These are phyloP conservation scores for Ogataea paradorogensis DNA, from an alignment of 805 yeast genomes.

Conservation along the genomic window DNA sequence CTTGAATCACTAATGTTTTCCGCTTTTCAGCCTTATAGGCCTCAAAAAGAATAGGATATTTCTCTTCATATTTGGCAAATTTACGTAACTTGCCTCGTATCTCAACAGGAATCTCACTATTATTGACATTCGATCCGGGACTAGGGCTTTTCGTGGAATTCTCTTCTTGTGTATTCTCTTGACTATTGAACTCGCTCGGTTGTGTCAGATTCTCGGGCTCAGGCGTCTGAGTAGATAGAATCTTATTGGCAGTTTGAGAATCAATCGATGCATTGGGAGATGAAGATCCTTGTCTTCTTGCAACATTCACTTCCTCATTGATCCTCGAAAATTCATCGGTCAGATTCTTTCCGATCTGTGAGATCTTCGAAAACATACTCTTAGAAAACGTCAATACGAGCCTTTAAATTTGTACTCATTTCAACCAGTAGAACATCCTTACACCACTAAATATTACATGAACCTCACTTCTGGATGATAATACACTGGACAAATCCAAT, in stretches of 20 bases:
- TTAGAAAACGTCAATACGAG: background rate
- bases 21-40: slow-evolving; percentile 83
- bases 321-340: slow-evolving; percentile 52
- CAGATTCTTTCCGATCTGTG: slow-evolving; percentile 62
- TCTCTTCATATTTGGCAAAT: slow-evolving; percentile 83
- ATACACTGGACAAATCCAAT: slow-evolving; percentile 67
- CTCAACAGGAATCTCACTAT: slow-evolving; percentile 48
- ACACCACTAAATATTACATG: slow-evolving; percentile 5
- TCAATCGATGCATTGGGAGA: slow-evolving; percentile 20
- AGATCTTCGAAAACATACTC: slow-evolving; percentile 52
- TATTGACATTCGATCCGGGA: too few species aligned
- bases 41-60: slow-evolving; percentile 78
- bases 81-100: slow-evolving; percentile 64
- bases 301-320: slow-evolving; percentile 31
- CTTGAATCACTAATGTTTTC: slow-evolving; percentile 53
- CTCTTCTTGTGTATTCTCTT: slow-evolving; percentile 3
- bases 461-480: slow-evolving; percentile 53
- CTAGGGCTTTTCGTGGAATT: too few species aligned
- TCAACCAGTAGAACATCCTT: background rate
- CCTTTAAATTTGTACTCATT: background rate
- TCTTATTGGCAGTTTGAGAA: slow-evolving; percentile 27
- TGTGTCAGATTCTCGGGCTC: slow-evolving; percentile 43
- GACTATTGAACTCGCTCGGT: slow-evolving; percentile 38
- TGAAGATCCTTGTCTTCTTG: slow-evolving; percentile 17
- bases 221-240: slow-evolving; percentile 46